Evolutionary conservation across 2,329 filamentous ascomycete species (phyloP), one percentile per base, ranked within the genome.

Genomic region (Scleromitrula shiraiana): DNA sequence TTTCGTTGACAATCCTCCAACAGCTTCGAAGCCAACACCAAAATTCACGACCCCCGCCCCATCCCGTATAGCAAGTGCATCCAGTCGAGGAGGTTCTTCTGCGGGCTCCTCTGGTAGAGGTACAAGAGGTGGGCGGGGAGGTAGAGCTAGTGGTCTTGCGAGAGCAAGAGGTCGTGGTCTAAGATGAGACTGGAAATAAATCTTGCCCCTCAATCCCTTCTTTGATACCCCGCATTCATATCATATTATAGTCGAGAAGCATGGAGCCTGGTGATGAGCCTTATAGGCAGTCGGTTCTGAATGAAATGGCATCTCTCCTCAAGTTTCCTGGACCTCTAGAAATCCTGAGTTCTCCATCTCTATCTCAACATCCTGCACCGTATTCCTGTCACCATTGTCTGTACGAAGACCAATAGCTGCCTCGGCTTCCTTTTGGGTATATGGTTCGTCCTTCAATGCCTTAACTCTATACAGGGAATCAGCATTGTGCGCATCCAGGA

Each of bases 391-490:
- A 54, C 78, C 78, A 65, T 89, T 89, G 63, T 89, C 83, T 26
- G 79, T 82, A 46, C 76, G 72, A 5, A 90, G 68, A 32, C 88
- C 88, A 29, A 83, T 73, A 0, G 85, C 88, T 14, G 86, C 88
- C 62, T 95, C 88, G 26, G 90, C 88, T 58, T 90, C 80, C 62
- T 87, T 85, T 62, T 95, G 88, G 5, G 83, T 83, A 67, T 95
- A 93, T 8, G 88, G 86, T 59, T 88, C 87, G 62, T 94, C 88
- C 54, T 80, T 80, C 51, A 98, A 70, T 60, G 88, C 77, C 65
- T 89, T 88, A 46, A 95, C 70, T 65, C 91, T 95, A 26, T 33
- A 27, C n/a, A 14, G 33, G 22, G 7, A 12, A 29, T 53, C 32
- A 54, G 48, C 5, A 23, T 37, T 4, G 22, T 17, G 19, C 17